Percentiles rank a stretch among this genome's conserved stretches.
phyloP scores from a whole-genome alignment of 106 monocot species.

The Apostasia ramifera region DNA sequence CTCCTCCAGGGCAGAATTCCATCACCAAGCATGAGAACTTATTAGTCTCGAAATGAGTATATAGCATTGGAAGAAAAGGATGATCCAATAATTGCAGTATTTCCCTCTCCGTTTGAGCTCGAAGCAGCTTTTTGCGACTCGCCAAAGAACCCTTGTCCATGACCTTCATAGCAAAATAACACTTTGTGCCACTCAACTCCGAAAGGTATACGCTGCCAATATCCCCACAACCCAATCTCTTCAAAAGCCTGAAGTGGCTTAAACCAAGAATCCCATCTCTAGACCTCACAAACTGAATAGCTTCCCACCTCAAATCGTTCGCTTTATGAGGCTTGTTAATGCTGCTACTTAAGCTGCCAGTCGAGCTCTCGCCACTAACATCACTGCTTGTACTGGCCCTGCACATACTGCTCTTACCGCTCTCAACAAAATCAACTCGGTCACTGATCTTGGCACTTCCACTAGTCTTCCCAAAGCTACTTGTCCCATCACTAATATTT shows the following conservation, averaged over 20 bases:
- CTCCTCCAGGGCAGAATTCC: slow-evolving; percentile 64
- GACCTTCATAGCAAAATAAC: slow-evolving; percentile 64
- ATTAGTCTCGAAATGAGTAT: slow-evolving; percentile 61
- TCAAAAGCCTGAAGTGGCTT: slow-evolving; percentile 52
- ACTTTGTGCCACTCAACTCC: slow-evolving; percentile 44
- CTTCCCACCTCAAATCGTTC: slow-evolving; percentile 51
- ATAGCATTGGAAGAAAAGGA: slow-evolving; percentile 55
- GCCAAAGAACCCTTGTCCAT: slow-evolving; percentile 64
- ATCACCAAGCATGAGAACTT: slow-evolving; percentile 64
- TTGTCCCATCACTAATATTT: slow-evolving; percentile 25
- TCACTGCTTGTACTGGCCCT: slow-evolving; percentile 35
- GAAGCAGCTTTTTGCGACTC: slow-evolving; percentile 44
- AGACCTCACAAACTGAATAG: slow-evolving; percentile 22
- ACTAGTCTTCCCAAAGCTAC: slow-evolving; percentile 19
- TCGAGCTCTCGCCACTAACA: slow-evolving; percentile 36
- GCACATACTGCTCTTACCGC: slow-evolving; percentile 36
- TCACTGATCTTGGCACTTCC: slow-evolving; percentile 28
- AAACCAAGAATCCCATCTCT: slow-evolving; percentile 42
- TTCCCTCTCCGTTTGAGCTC: slow-evolving; percentile 62
- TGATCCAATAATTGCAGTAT: slow-evolving; percentile 55
- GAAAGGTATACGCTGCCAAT: slow-evolving; percentile 60
- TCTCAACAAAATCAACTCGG: slow-evolving; percentile 19
- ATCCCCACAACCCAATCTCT: slow-evolving; percentile 48
- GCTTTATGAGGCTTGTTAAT: slow-evolving; percentile 43
- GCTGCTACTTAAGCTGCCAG: slow-evolving; percentile 34